These are phyloP conservation scores for Phytophthora sp. DNA, from an alignment of 352 stramenopile species.

Conservation along the genomic window DNA sequence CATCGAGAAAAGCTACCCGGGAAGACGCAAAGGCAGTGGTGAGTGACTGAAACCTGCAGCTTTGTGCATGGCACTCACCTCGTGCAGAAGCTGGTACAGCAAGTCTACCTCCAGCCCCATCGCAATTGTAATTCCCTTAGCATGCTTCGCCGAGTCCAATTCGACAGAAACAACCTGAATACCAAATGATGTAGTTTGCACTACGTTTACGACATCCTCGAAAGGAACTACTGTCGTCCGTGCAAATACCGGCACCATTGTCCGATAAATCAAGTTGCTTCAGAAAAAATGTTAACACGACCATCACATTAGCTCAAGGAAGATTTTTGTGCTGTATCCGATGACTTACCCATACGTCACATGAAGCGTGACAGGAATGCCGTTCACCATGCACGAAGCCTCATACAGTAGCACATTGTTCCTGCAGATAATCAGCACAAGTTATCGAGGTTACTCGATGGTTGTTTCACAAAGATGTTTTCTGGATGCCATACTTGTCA, in stretches of 20 bases:
- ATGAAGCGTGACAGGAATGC: slow-evolving; percentile 69
- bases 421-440: slow-evolving; percentile 22
- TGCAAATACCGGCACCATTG: slow-evolving; percentile 78
- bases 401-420: slow-evolving; percentile 85
- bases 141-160: slow-evolving; percentile 45
- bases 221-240: slow-evolving; percentile 72
- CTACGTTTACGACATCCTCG: slow-evolving; percentile 56
- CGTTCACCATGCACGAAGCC: slow-evolving; percentile 76
- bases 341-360: slow-evolving; percentile 81
- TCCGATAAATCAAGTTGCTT: slow-evolving; percentile 74
- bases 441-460: background rate
- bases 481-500: slow-evolving; percentile 32
- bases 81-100: slow-evolving; percentile 69
- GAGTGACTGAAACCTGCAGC: no score
- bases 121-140: slow-evolving; percentile 69
- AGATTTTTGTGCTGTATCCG: background rate
- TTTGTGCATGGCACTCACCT: slow-evolving; percentile 51
- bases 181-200: slow-evolving; percentile 63
- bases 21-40: background rate
- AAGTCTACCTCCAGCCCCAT: slow-evolving; percentile 81
- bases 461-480: background rate
- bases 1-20: slow-evolving; percentile 63
- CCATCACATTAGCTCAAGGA: background rate
- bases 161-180: slow-evolving; percentile 70
- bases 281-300: background rate